A percentile compares a stretch with the other conserved stretches of the same genome.
phyloP scores from a whole-genome alignment of 2,329 filamentous ascomycete genomes.

The Thelonectria olida region DNA sequence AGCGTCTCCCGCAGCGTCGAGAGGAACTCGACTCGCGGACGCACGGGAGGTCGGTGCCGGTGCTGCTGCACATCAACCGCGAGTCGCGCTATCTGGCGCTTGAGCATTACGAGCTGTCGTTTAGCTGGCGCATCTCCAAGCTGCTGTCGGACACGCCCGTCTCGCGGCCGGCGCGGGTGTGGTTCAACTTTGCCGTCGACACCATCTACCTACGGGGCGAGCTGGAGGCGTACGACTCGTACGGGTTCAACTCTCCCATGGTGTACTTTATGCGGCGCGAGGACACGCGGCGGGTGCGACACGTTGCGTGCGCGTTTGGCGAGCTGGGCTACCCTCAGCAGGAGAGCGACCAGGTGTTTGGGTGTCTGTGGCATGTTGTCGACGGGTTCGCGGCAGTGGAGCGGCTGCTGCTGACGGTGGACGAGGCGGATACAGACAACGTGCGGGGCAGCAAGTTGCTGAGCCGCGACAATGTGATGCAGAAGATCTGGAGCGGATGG shows the following conservation, averaged over 20 bases:
- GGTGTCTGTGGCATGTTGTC: constrained; percentile 57
- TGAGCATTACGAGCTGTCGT: constrained; percentile 55
- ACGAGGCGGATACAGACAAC: constrained; percentile 47
- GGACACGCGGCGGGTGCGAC: constrained; percentile 54
- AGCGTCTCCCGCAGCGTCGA: constrained; percentile 40
- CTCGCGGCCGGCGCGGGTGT: constrained; percentile 50
- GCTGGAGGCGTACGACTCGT: constrained; percentile 56
- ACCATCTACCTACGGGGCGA: constrained; percentile 58
- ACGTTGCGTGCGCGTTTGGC: constrained; percentile 54
- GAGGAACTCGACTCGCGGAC: constrained; percentile 40
- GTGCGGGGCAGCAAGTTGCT: constrained; percentile 43
- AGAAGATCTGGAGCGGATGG: constrained; percentile 60
- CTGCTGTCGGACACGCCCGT: constrained; percentile 47
- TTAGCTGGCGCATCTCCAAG: constrained; percentile 57
- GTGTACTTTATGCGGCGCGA: constrained; percentile 56
- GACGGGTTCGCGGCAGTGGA: constrained; percentile 52
- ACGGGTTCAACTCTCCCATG: constrained; percentile 59
- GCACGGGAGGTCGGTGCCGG: constrained; percentile 45
- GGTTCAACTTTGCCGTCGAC: constrained; percentile 59
- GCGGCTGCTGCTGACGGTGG: constrained; percentile 53
- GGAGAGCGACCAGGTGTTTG: constrained; percentile 57
- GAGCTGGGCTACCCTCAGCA: constrained; percentile 55
- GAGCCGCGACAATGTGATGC: constrained; percentile 50
- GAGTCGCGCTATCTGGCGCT: constrained; percentile 55
- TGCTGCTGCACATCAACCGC: constrained; percentile 54